Evolutionary conservation across 2,329 filamentous ascomycete genomes (phyloP), one percentile per base, ranked within the genome.

Genomic region (Emergomyces orientalis): DNA sequence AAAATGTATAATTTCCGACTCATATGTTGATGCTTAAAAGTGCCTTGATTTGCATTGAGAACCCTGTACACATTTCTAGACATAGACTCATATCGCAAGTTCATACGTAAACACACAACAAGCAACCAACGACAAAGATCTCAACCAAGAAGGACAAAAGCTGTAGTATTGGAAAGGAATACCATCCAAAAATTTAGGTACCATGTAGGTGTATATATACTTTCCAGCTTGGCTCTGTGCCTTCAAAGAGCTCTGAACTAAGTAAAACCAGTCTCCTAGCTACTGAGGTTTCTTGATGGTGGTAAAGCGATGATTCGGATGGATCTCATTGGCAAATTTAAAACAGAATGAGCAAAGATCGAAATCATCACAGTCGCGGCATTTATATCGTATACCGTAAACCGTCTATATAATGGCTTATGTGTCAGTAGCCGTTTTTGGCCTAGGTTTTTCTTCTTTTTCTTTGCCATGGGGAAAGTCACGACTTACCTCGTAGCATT

Each of bases 351-450:
- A 6, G 51, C 60, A 62, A 45, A 62, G 60, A 34, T 62, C 60
- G 17, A 43, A 62, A 27, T 62, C 27, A 57, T 25, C 5, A 34
- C 60, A 62, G 17, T 32, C 39, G 45, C n/a, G 51, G 27, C 60
- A 62, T 34, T 62, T 62, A 43, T 62, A 57, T 25, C 60, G 60
- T 34, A 25, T 57, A 6, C 60, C 60, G 37, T 62, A 62, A 30
- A 62, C 22, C 14, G 52, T 62, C 60, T 62, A 37, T 62, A 37
- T 22, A 39, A 3, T 30, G 13, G 19, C 37, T 11, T n/a, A 11
- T 27, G 39, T 11, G 37, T 55, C n/a, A 57, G 55, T 19, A 25
- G 8, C 22, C 5, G 2, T 57, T 27, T 22, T 5, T 14, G 4
- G n/a, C 14, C 13, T 11, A 37, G 6, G 25, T 8, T 25, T 19